Conservation (phyloP, 352 stramenopile genomes). For the Hyaloperonospora brassicae region DNA sequence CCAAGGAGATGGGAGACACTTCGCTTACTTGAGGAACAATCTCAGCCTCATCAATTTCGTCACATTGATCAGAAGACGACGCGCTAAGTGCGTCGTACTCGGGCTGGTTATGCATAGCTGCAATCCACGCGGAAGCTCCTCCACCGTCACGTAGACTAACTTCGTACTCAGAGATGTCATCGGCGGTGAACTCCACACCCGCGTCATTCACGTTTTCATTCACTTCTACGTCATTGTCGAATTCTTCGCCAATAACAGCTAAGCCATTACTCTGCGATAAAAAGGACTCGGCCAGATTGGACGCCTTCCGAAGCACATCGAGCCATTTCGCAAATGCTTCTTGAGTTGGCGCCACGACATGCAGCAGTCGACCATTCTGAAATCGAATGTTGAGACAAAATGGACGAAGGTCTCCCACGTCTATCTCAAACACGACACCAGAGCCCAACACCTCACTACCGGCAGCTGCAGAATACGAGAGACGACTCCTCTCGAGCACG, state of each 20-base stretch:
- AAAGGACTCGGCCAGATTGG: conserved; percentile 60
- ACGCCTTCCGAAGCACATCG: conserved; percentile 39
- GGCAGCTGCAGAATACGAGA: conserved; percentile 40
- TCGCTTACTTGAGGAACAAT: conserved; percentile 15
- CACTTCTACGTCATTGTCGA: conserved; percentile 34
- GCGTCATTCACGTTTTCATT: conserved; percentile 22
- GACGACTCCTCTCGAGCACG: conserved; percentile 47
- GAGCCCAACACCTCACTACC: conserved; percentile 43
- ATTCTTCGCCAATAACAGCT: conserved; percentile 44
- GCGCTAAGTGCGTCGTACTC: conserved; percentile 21
- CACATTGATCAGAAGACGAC: conserved; percentile 14
- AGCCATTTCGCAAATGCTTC: conserved; percentile 50
- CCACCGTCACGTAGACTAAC: conserved; percentile 22
- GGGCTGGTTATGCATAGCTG: conserved; percentile 42
- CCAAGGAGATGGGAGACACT: conserved; percentile 11
- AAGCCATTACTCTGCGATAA: conserved; percentile 34
- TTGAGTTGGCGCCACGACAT: conserved; percentile 51
- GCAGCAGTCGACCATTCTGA: conserved; percentile 59
- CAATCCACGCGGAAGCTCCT: conserved; percentile 43
- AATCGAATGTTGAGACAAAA: conserved; percentile 67
- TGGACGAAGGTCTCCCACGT: conserved; percentile 42
- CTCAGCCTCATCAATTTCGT: conserved; percentile 21
- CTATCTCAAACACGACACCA: conserved; percentile 60
- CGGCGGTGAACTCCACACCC: conserved; percentile 28
- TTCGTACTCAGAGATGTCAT: conserved; percentile 27